Evolutionary conservation across 495 filamentous ascomycete species (phyloP).

Genomic region (Hypoxylon perforatum): DNA sequence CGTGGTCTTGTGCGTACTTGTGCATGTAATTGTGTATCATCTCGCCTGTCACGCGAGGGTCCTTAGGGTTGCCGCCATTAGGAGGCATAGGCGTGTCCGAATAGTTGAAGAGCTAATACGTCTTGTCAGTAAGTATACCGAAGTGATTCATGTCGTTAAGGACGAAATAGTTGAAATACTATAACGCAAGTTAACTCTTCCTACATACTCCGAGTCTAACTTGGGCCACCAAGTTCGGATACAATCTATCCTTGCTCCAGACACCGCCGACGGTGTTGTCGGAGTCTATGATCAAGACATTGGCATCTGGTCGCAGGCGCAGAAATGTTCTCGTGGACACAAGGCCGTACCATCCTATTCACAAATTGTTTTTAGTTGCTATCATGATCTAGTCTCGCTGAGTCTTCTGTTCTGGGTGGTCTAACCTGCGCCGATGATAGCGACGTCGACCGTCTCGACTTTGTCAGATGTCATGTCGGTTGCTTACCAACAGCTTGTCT

Average conservation of each 20-base stretch:
- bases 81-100: conserved; percentile 50
- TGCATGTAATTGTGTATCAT: conserved; percentile 48
- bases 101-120: conserved; percentile 50
- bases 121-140: conserved; percentile 36
- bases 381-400: not conserved
- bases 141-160: not conserved
- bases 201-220: conserved; percentile 27
- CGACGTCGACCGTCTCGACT: conserved; percentile 24
- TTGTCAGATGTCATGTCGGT: not conserved
- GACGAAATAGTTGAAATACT: not conserved
- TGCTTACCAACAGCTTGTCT: not conserved
- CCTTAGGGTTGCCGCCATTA: conserved; percentile 39
- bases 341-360: conserved; percentile 56
- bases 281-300: conserved; percentile 61
- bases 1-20: conserved; percentile 49
- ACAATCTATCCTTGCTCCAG: conserved; percentile 62
- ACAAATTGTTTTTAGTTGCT: not conserved
- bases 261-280: conserved; percentile 59
- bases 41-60: conserved; percentile 49
- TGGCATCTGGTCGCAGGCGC: conserved; percentile 47
- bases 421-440: conserved; percentile 49
- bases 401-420: not conserved
- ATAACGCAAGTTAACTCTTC: not conserved
- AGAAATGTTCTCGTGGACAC: conserved; percentile 59
- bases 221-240: conserved; percentile 58